Percentiles rank a stretch among this genome's conserved stretches.
These are phyloP conservation scores for Ceratobasidium sp. DNA, from an alignment of 1,284 basidiomycete genomes.

Conservation along the genomic window DNA sequence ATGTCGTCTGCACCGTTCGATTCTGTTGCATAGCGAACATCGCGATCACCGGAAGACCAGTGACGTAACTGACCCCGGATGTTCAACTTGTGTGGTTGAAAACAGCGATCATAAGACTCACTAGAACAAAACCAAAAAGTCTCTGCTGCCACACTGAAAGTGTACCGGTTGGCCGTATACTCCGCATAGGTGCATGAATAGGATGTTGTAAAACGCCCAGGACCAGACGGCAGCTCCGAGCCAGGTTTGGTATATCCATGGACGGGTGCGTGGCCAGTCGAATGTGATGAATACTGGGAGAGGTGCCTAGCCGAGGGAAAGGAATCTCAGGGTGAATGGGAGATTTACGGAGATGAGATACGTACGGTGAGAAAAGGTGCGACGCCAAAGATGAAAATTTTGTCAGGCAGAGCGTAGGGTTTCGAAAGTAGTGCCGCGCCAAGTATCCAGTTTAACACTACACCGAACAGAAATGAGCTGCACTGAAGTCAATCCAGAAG, in stretches of 20 bases:
- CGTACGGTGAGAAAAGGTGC: constrained; percentile 61
- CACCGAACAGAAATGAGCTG: too few species aligned
- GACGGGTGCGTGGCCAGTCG: constrained; percentile 75
- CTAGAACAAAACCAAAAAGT: constrained; percentile 69
- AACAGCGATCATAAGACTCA: constrained; percentile 58
- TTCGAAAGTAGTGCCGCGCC: constrained; percentile 63
- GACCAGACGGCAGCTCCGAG: constrained; percentile 58
- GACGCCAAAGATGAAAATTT: constrained; percentile 74
- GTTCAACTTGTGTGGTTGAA: background rate
- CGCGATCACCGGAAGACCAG: constrained; percentile 80
- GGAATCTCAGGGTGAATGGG: too few species aligned
- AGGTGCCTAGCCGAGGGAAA: too few species aligned
- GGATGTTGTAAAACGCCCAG: constrained; percentile 38
- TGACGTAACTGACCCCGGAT: constrained; percentile 59
- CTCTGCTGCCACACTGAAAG: constrained; percentile 47
- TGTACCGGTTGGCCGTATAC: constrained; percentile 45
- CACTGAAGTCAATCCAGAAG: too few species aligned
- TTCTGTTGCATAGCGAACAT: constrained; percentile 81
- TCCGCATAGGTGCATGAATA: constrained; percentile 62
- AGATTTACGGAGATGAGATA: too few species aligned
- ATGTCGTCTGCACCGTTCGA: constrained; percentile 56
- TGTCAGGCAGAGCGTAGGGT: constrained; percentile 66
- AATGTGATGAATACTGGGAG: constrained; percentile 70
- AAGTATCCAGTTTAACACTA: constrained; percentile 75
- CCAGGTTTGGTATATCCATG: constrained; percentile 70